Percentiles rank a stretch among this genome's conserved stretches.
Evolutionary conservation across 2,329 filamentous ascomycete genomes (phyloP).

Genomic region (Chaetomium sp.): DNA sequence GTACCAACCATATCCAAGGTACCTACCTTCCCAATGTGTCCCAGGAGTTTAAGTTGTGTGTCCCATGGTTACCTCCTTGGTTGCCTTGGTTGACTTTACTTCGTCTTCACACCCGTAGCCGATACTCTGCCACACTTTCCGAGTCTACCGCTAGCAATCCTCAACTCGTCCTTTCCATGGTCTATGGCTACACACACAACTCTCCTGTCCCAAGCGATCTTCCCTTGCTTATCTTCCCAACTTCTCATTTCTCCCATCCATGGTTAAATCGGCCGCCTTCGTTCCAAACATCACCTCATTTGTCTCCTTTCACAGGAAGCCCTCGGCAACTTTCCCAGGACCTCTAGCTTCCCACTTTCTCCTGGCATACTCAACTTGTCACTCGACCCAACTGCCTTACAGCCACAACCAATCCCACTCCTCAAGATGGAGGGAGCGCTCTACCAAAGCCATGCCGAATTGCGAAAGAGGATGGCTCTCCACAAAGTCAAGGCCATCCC

Average conservation of each 20-base stretch:
- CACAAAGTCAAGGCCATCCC: conserved; percentile 53
- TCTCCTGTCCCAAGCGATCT: background rate
- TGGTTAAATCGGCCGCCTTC: background rate
- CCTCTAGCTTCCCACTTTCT: background rate
- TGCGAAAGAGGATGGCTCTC: conserved; percentile 43
- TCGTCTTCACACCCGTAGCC: background rate
- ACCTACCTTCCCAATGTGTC: background rate
- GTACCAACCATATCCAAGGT: background rate
- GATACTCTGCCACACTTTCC: background rate
- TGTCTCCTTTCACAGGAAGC: background rate
- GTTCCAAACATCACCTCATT: background rate
- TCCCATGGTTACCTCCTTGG: background rate
- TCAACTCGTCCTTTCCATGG: background rate
- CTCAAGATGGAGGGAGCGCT: conserved; percentile 43
- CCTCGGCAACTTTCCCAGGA: background rate
- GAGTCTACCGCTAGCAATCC: background rate
- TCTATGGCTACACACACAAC: too few species aligned
- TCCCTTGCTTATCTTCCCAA: background rate
- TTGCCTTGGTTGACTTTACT: background rate
- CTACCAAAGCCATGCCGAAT: conserved; percentile 41
- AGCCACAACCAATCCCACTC: background rate
- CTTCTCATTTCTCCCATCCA: background rate
- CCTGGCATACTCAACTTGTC: background rate
- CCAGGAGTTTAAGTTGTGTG: background rate
- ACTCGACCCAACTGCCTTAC: background rate